Conservation (phyloP, 768 basidiomycete species). For the Pleurotus eryngii region DNA sequence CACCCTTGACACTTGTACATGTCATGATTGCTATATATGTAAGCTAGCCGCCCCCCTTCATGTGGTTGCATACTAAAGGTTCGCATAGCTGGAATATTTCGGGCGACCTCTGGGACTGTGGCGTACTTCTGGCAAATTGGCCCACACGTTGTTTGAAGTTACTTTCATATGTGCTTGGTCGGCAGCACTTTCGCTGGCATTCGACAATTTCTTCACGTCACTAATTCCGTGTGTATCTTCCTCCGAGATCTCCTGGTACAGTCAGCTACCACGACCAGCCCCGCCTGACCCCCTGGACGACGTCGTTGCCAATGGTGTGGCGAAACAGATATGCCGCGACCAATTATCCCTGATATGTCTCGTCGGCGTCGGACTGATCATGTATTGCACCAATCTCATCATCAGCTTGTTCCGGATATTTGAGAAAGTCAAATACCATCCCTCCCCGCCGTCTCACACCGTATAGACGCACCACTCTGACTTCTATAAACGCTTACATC, state of each 20-base stretch:
- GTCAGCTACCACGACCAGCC: conserved; percentile 53
- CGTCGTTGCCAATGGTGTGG: conserved; percentile 38
- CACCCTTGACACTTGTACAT: conserved; percentile 77
- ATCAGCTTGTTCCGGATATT: conserved; percentile 86
- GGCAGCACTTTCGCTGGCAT: conserved; percentile 79
- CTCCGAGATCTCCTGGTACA: conserved; percentile 70
- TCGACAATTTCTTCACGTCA: conserved; percentile 92
- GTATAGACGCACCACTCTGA: not conserved
- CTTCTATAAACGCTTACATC: not conserved
- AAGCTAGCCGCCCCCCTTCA: conserved; percentile 23
- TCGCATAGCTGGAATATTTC: conserved; percentile 81
- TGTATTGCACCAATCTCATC: conserved; percentile 81
- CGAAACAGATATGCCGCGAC: conserved; percentile 63
- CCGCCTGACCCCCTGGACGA: conserved; percentile 32
- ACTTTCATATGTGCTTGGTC: conserved; percentile 95
- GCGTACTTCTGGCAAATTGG: conserved; percentile 83
- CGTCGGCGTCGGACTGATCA: conserved; percentile 71
- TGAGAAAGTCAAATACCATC: conserved; percentile 82
- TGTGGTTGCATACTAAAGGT: conserved; percentile 1
- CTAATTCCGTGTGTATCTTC: conserved; percentile 70
- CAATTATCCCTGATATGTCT: conserved; percentile 78
- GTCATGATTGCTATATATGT: conserved; percentile 87
- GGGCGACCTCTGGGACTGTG: conserved; percentile 90
- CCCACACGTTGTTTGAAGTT: conserved; percentile 84
- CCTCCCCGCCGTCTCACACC: conserved; percentile 22